Evolutionary conservation across 2,329 filamentous ascomycete genomes (phyloP).

Genomic region (Calonectria hawksworthii): DNA sequence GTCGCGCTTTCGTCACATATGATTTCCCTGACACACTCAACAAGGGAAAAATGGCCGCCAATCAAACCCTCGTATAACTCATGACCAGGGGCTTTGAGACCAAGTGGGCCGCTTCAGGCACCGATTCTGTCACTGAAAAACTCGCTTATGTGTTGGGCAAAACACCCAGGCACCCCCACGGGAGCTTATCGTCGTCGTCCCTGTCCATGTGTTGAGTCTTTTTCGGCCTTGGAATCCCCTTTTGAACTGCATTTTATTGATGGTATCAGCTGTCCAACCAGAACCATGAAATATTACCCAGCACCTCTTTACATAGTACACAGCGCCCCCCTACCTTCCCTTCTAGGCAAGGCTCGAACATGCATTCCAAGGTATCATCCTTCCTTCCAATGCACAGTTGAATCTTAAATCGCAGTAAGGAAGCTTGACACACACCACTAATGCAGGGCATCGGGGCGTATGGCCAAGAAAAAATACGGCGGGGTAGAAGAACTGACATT

Average conservation of each 20-base stretch:
- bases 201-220: neutral
- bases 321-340: neutral
- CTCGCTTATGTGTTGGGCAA: neutral
- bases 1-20: neutral
- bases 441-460: neutral
- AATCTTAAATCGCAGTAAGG: neutral
- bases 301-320: neutral
- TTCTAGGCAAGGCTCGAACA: neutral
- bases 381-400: neutral
- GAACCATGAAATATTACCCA: neutral
- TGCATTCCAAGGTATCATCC: neutral
- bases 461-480: neutral
- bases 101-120: neutral
- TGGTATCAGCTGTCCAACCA: neutral
- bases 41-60: neutral
- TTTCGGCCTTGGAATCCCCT: neutral
- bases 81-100: neutral
- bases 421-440: neutral
- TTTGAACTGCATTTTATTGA: neutral
- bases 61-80: neutral
- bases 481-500: neutral
- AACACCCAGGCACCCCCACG: neutral
- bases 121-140: neutral
- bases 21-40: neutral
- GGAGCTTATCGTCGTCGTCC: neutral